phyloP scores from a whole-genome alignment of 2,329 filamentous ascomycete species.

The Xylaria sp. region DNA sequence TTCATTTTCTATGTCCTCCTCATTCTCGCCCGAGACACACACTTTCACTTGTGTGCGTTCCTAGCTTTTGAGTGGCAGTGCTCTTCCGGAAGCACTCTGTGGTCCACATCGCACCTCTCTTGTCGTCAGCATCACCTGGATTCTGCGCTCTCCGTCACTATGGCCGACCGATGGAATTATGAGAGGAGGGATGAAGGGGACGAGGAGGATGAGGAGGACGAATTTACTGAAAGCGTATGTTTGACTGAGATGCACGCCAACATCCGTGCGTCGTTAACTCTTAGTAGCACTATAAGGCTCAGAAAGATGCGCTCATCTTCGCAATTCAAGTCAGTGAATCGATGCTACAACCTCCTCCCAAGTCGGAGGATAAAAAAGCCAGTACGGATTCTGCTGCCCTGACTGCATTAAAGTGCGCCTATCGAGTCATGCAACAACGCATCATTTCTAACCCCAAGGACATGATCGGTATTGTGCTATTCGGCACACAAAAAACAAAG shows the following conservation, averaged over 20 bases:
- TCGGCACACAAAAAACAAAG: constrained; percentile 68
- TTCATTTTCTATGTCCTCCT: neutral
- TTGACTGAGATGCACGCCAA: neutral
- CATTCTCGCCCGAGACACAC: neutral
- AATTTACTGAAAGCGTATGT: constrained; percentile 66
- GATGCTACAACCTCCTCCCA: constrained; percentile 75
- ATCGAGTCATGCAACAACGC: constrained; percentile 94
- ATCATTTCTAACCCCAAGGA: constrained; percentile 97
- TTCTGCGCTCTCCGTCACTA: constrained; percentile 8
- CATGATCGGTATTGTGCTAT: constrained; percentile 94
- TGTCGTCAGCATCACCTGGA: neutral
- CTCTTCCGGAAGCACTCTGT: neutral
- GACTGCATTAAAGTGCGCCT: constrained; percentile 91
- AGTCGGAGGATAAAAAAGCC: constrained; percentile 72
- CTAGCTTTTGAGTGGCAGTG: neutral
- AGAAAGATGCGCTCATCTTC: constrained; percentile 98
- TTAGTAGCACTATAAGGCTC: constrained; percentile 78
- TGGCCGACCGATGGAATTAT: constrained; percentile 46
- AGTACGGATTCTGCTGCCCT: constrained; percentile 78
- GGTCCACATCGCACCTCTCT: neutral
- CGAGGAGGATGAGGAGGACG: constrained; percentile 71
- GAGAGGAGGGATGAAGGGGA: constrained; percentile 67
- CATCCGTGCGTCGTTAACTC: constrained; percentile 13
- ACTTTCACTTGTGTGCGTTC: neutral
- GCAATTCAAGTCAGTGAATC: constrained; percentile 90